phyloP scores from a whole-genome alignment of 495 filamentous ascomycete genomes.

The Podospora didyma region DNA sequence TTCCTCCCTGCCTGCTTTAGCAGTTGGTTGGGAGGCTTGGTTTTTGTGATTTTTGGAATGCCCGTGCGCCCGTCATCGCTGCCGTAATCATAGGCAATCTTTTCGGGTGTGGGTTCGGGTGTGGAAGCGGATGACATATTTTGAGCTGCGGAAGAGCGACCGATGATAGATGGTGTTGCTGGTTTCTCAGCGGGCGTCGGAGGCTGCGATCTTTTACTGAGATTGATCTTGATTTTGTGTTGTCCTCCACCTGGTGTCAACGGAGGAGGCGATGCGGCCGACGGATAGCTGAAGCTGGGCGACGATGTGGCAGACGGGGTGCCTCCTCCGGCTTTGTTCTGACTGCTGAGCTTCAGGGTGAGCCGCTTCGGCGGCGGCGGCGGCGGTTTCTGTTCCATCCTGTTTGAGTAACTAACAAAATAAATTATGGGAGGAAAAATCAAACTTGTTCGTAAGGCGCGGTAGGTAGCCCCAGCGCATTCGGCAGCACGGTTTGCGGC shows the following conservation, averaged over 20 bases:
- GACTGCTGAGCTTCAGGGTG: constrained; percentile 21
- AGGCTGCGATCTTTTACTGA: constrained; percentile 40
- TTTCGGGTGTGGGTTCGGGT: too few species aligned
- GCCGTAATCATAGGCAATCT: too few species aligned
- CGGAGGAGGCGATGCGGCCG: constrained; percentile 22
- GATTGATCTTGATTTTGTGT: constrained; percentile 52
- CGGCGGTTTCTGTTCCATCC: constrained; percentile 16
- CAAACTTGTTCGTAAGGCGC: too few species aligned
- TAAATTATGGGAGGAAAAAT: background rate
- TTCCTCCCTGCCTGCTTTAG: constrained; percentile 41
- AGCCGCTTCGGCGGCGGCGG: constrained; percentile 18
- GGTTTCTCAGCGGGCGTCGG: constrained; percentile 41
- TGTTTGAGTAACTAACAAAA: background rate
- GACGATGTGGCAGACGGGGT: constrained; percentile 8
- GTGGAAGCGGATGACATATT: too few species aligned
- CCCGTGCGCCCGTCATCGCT: constrained; percentile 10
- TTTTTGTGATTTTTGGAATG: constrained; percentile 29
- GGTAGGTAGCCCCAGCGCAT: too few species aligned
- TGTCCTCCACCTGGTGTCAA: constrained; percentile 36
- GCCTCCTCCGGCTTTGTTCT: background rate
- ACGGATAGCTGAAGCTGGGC: constrained; percentile 6
- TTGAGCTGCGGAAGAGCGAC: too few species aligned
- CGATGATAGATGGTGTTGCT: constrained; percentile 12
- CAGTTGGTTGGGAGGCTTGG: constrained; percentile 48
- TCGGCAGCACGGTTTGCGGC: too few species aligned